phyloP scores from a whole-genome alignment of 306 rosid genomes.

The Malus fusca region DNA sequence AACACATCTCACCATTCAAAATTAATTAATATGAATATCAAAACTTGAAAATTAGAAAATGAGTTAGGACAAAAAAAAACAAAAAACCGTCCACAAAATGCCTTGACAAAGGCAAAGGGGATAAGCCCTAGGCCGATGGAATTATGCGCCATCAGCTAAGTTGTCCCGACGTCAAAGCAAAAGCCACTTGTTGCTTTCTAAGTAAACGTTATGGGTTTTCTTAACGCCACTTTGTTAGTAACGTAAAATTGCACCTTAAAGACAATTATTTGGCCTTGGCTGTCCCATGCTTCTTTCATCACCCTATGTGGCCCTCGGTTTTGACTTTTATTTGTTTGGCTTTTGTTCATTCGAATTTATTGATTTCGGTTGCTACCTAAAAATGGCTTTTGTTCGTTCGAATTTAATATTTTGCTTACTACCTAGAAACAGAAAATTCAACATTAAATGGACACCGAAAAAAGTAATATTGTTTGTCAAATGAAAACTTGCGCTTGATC shows the following conservation, averaged over 20 bases:
- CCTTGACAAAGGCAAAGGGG: too few species aligned
- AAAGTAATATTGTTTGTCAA: too few species aligned
- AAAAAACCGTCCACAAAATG: too few species aligned
- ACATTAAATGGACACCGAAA: too few species aligned
- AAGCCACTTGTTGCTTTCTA: not conserved
- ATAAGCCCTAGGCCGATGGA: not conserved
- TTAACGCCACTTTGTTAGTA: conserved; percentile 1
- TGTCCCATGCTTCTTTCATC: not conserved
- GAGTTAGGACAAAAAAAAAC: too few species aligned
- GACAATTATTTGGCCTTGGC: not conserved
- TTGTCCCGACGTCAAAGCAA: not conserved
- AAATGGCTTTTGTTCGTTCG: too few species aligned
- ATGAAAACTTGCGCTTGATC: too few species aligned
- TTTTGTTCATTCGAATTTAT: not conserved
- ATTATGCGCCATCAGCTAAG: not conserved
- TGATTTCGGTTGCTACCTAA: not conserved
- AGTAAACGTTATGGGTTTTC: conserved; percentile 6
- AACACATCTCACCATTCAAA: too few species aligned
- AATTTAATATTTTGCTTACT: too few species aligned
- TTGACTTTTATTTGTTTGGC: not conserved
- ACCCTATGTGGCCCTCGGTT: not conserved
- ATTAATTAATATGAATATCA: too few species aligned
- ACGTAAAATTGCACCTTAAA: not conserved
- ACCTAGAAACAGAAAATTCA: too few species aligned
- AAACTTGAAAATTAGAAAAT: too few species aligned